Base-by-base conservation (phyloP, 495 filamentous ascomycete genomes). In the Aspergillus saccharolyticus region DNA sequence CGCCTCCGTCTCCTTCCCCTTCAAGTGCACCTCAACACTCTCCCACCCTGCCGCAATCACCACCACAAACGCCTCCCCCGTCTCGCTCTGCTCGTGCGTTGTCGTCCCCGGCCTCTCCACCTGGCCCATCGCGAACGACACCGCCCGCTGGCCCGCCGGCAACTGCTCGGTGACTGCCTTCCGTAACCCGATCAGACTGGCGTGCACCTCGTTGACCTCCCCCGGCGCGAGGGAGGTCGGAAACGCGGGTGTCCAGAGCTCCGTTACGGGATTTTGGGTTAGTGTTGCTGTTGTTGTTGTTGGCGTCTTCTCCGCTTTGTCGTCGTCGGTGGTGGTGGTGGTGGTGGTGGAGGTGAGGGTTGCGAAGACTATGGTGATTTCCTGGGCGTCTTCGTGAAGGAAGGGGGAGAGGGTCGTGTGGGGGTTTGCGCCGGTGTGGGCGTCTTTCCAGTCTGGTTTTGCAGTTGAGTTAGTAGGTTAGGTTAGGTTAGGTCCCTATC, bases 31-130 rank as follows among this genome's bases (percentile, higher is more conserved):
- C 39, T 85, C 80, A 10, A 79, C 66, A 57, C 72, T 80, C 19
- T 76, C 71, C 83, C 83, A 87, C 3, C 82, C 84, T 24, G 81
- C 43, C 16, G 57, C 68, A 28, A 78, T 55, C 0, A 82, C 58
- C 44, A 70, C 64, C 48, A 71, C 61, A 39, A 71, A 70, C 19
- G 72, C 72, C 59, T 71, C 66, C 20, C 69, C 76, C 44, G 61
- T 71, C 44, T 66, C 61, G 59, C 66, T 72, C 17, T 66, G 63
- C 24, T 55, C 61, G 60, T 78, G 72, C 30, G 61, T 28, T 44
- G 76, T 45, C 57, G 66, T 74, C 53, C 75, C 70, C 0, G 70
- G 76, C 39, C 70, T 60, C 14, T 80, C 74, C 10, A 77, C 66
- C 42, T 72, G 66, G 28, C 75, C 80, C 61, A 75, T 69, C 2